A percentile compares a stretch with the other conserved stretches of the same genome.
These are phyloP conservation scores for Yamadazyma diospyri DNA, from an alignment of 1,139 yeast species.

Conservation along the genomic window DNA sequence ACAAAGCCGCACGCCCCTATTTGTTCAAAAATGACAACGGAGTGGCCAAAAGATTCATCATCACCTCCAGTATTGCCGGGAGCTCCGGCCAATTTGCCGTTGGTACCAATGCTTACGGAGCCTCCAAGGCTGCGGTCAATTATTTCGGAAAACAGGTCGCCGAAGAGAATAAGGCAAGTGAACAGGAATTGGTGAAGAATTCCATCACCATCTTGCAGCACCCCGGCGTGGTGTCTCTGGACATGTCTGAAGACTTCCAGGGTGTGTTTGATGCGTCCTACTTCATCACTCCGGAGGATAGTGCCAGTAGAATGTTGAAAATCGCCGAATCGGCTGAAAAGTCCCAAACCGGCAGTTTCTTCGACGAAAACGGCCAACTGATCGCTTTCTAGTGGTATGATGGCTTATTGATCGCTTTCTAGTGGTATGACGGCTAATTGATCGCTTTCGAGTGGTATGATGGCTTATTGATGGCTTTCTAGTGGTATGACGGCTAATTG, in stretches of 20 bases:
- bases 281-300: conserved; percentile 5
- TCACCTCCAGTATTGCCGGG: conserved; percentile 9
- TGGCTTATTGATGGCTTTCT: too few species aligned
- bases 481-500: too few species aligned
- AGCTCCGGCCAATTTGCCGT: conserved; percentile 2
- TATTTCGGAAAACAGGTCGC: conserved; percentile 11
- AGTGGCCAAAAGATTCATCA: conserved; percentile 9
- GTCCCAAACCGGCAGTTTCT: conserved; percentile 2
- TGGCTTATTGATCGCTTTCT: too few species aligned
- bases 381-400: neutral
- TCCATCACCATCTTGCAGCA: conserved; percentile 10
- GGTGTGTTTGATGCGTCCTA: conserved; percentile 2
- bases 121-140: conserved; percentile 14
- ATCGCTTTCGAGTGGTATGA: too few species aligned
- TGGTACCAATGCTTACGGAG: conserved; percentile 12
- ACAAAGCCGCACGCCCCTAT: conserved; percentile 12
- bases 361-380: conserved; percentile 1
- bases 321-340: neutral
- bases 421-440: too few species aligned
- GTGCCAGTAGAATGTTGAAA: conserved; percentile 3
- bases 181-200: conserved; percentile 5
- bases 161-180: conserved; percentile 6
- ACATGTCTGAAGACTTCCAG: conserved; percentile 5
- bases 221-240: conserved; percentile 14
- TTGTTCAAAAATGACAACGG: conserved; percentile 9